Evolutionary conservation across 352 stramenopile genomes (phyloP), one percentile per base, ranked within the genome.

Genomic region (Phytophthora cactorum): DNA sequence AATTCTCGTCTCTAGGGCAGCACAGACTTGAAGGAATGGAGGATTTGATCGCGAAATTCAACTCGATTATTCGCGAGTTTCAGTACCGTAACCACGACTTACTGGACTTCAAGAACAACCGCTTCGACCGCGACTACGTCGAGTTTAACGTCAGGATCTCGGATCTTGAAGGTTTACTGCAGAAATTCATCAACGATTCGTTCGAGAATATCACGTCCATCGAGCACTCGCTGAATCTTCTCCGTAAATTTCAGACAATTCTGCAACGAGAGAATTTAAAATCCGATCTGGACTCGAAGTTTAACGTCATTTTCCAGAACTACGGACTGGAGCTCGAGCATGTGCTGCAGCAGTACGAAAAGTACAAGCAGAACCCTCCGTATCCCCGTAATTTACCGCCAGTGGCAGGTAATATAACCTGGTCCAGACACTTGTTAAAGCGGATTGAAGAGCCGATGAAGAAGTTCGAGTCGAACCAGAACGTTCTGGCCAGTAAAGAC

Each of bases 391-490:
- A 99, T 63, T 63, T 99, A 29, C 97, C 97, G 15, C 97, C 97
- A 0, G 97, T 99, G 5, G 97, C 96, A 6, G 97, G 97, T 7
- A 99, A 99, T 64, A 99, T 99, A 66, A 98, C 93, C 29, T 99
- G 97, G 97, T 97, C 90, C 0, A 90, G 97, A 9, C 97, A 99
- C 70, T 68, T 99, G 31, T 80, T 99, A 32, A 98, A 99, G 79
- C 91, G 97, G 15, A 99, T 99, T 61, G 97, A 99, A 84, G 96
- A 98, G 68, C 97, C 97, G 7, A 99, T 99, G 97, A 98, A 98
- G 66, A 98, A 98, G 61, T 99, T 99, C 65, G 97, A 99, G 78
- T 96, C 87, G 15, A 99, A 99, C 62, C 95, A 99, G 74, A 98
- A 98, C 49, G 96, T 99, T 2, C 77, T 99, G 17, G 94, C 95